phyloP scores from a whole-genome alignment of 331 rosid genomes.

The Rosa hybrid region DNA sequence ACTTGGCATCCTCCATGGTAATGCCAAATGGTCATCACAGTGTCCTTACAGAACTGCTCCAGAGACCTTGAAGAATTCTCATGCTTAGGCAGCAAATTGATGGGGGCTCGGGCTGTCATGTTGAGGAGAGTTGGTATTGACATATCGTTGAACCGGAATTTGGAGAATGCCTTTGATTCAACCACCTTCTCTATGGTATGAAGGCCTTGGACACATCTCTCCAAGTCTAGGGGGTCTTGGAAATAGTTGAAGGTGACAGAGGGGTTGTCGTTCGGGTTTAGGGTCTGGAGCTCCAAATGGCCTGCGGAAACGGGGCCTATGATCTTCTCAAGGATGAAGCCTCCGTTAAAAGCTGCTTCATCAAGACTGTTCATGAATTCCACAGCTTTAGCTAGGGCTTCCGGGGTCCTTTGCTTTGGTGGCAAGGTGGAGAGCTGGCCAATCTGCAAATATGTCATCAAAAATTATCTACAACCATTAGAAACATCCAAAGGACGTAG shows the following conservation, averaged over 20 bases:
- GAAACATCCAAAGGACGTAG: not conserved
- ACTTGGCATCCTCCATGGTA: slow-evolving; percentile 92
- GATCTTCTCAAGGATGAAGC: slow-evolving; percentile 70
- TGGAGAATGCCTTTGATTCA: slow-evolving; percentile 56
- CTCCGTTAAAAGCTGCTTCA: slow-evolving; percentile 56
- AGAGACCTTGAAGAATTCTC: slow-evolving; percentile 45
- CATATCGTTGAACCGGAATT: slow-evolving; percentile 39
- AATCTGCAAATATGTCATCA: slow-evolving; percentile 33
- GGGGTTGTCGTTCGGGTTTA: slow-evolving; percentile 74
- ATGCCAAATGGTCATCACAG: slow-evolving; percentile 92
- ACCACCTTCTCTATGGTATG: slow-evolving; percentile 50
- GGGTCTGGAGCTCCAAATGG: slow-evolving; percentile 61
- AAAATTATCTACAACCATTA: not conserved
- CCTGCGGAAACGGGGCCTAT: slow-evolving; percentile 70
- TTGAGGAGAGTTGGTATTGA: slow-evolving; percentile 45
- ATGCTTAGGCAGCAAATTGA: slow-evolving; percentile 69
- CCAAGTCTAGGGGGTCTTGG: slow-evolving; percentile 62
- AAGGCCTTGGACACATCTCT: slow-evolving; percentile 67
- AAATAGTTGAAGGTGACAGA: slow-evolving; percentile 77
- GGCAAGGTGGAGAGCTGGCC: slow-evolving; percentile 70
- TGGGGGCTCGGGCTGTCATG: slow-evolving; percentile 55
- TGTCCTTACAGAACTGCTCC: slow-evolving; percentile 78
- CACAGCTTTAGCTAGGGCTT: slow-evolving; percentile 55
- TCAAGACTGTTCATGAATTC: slow-evolving; percentile 39
- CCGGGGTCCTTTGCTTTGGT: slow-evolving; percentile 74